Conservation (phyloP, 805 yeast species). For the Cyberlindnera amylophila region DNA sequence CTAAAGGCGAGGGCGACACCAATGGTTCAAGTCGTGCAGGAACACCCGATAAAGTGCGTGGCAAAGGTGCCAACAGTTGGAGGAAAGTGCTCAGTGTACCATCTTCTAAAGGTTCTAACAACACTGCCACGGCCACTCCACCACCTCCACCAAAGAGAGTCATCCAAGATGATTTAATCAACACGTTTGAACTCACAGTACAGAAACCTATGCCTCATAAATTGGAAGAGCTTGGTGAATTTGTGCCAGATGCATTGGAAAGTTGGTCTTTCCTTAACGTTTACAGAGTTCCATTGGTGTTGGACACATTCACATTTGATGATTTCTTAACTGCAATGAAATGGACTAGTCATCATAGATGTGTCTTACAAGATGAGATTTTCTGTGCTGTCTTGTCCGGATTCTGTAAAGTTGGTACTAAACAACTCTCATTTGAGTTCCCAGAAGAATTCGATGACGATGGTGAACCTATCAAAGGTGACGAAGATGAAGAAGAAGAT, state of each 20-base stretch:
- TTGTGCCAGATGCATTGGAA: constrained; percentile 48
- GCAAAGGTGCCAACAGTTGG: constrained; percentile 1
- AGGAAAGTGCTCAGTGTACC: constrained; percentile 6
- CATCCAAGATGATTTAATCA: constrained; percentile 22
- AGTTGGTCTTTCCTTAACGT: constrained; percentile 74
- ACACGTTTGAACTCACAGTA: constrained; percentile 16
- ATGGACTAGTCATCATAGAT: constrained; percentile 43
- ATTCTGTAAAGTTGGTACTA: constrained; percentile 44
- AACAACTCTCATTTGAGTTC: constrained; percentile 30
- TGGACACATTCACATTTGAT: constrained; percentile 80
- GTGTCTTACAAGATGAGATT: constrained; percentile 58
- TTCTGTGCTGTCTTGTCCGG: constrained; percentile 62
- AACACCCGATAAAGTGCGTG: constrained; percentile 11
- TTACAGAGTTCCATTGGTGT: constrained; percentile 55
- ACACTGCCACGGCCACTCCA: constrained; percentile 4
- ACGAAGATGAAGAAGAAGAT: constrained; percentile 22
- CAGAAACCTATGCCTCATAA: constrained; percentile 22
- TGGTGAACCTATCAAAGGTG: constrained; percentile 21
- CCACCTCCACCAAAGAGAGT: constrained; percentile 19
- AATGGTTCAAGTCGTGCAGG: constrained; percentile 4
- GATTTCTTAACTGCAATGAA: constrained; percentile 53
- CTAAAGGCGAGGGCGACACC: constrained; percentile 6
- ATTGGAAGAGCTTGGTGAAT: constrained; percentile 16
- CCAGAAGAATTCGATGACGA: constrained; percentile 24
- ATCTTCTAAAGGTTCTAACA: not conserved